Percentiles rank a stretch among this genome's conserved stretches.
Evolutionary conservation across 345 rosid species (phyloP).

Genomic region (Theobroma cacao): DNA sequence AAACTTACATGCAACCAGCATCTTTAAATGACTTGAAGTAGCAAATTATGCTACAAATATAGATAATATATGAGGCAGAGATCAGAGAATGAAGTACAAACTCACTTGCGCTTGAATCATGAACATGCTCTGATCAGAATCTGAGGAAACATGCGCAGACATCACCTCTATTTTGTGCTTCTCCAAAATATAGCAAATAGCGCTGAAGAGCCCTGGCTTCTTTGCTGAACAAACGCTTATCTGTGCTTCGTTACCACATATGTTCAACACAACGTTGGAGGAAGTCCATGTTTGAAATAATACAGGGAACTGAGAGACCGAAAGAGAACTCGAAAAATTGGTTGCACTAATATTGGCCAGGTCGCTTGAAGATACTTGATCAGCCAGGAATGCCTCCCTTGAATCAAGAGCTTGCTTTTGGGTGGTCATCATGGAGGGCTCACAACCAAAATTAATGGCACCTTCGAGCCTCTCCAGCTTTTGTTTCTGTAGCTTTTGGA

Average conservation of each 20-base stretch:
- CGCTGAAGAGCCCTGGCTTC: slow-evolving; percentile 46
- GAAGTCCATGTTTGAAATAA: slow-evolving; percentile 60
- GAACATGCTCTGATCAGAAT: slow-evolving; percentile 33
- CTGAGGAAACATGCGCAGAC: slow-evolving; percentile 48
- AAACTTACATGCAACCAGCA: background rate
- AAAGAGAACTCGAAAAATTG: slow-evolving; percentile 20
- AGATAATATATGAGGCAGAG: background rate
- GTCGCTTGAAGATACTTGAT: slow-evolving; percentile 36
- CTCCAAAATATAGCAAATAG: slow-evolving; percentile 53
- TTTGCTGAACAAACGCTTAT: slow-evolving; percentile 49
- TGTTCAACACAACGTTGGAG: slow-evolving; percentile 52
- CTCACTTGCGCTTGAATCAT: slow-evolving; percentile 65
- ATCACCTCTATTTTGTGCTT: slow-evolving; percentile 55
- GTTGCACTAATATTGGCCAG: background rate
- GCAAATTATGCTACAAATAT: background rate
- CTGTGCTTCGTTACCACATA: slow-evolving; percentile 59
- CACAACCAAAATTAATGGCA: slow-evolving; percentile 18
- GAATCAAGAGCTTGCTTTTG: slow-evolving; percentile 26
- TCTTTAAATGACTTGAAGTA: background rate
- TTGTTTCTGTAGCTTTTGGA: slow-evolving; percentile 36
- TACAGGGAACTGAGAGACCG: slow-evolving; percentile 26
- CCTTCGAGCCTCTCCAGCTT: slow-evolving; percentile 40
- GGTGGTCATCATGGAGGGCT: slow-evolving; percentile 27
- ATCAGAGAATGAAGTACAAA: background rate
- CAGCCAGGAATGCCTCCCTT: slow-evolving; percentile 53